Evolutionary conservation across 1,139 yeast genomes (phyloP).

Genomic region (Kluyveromyces marxianus): DNA sequence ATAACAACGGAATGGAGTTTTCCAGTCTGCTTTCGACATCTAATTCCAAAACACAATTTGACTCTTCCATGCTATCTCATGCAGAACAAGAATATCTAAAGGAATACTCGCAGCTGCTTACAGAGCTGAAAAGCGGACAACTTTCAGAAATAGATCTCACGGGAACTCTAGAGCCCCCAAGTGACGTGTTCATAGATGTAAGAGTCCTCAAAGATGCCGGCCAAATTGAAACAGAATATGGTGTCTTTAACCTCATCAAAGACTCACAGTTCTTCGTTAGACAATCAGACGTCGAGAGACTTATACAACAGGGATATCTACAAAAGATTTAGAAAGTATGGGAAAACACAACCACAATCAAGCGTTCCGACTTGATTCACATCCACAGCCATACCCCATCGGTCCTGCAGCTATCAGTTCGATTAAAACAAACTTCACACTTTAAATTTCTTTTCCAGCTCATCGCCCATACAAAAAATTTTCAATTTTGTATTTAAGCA

Average conservation of each 20-base stretch:
- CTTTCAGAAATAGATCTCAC: constrained; percentile 83
- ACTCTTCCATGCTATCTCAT: constrained; percentile 50
- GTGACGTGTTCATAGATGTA: constrained; percentile 86
- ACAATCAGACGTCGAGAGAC: constrained; percentile 85
- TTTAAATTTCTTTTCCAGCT: constrained; percentile 5
- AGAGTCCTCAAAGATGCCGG: constrained; percentile 92
- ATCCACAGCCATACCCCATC: background rate
- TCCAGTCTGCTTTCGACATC: constrained; percentile 6
- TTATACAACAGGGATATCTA: constrained; percentile 89
- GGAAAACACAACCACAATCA: background rate
- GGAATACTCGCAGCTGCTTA: constrained; percentile 61
- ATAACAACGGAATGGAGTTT: constrained; percentile 29
- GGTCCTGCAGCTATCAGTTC: background rate
- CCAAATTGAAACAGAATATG: constrained; percentile 94
- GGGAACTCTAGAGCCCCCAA: constrained; percentile 85
- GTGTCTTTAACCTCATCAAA: constrained; percentile 89
- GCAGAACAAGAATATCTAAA: constrained; percentile 75
- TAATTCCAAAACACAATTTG: constrained; percentile 24
- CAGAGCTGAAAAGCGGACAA: constrained; percentile 63
- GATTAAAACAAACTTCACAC: background rate
- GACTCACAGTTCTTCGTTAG: constrained; percentile 93
- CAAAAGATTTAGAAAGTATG: constrained; percentile 48
- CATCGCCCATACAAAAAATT: constrained; percentile 6
- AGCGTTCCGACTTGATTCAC: background rate
- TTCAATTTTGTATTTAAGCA: background rate